Percentiles rank a stretch among this genome's conserved stretches.
Conservation (phyloP, 225 moss, liverwort and hornwort species). For the Bryum argenteum region DNA sequence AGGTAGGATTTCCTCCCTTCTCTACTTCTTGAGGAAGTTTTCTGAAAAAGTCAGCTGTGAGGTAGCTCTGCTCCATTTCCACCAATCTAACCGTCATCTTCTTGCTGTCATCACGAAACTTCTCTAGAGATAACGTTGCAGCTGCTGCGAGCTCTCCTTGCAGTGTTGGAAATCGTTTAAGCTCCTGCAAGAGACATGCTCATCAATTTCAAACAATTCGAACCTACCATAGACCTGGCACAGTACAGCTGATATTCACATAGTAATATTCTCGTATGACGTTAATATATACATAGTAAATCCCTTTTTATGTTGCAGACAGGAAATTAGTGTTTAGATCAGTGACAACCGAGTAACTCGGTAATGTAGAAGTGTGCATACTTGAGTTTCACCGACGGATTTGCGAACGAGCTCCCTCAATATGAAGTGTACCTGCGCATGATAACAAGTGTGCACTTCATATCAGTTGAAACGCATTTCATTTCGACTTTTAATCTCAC, state of each 20-base stretch:
- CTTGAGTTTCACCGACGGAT: slow-evolving; percentile 72
- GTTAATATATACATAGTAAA: neutral
- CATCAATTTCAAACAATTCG: neutral
- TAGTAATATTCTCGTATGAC: neutral
- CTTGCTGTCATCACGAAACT: slow-evolving; percentile 79
- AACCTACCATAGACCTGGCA: neutral
- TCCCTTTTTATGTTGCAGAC: neutral
- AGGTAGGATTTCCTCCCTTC: slow-evolving; percentile 63
- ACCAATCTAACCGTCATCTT: slow-evolving; percentile 75
- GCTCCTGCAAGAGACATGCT: slow-evolving; percentile 35
- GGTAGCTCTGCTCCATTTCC: slow-evolving; percentile 88
- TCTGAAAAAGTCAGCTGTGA: slow-evolving; percentile 84
- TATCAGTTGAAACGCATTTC: neutral
- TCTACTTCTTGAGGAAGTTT: slow-evolving; percentile 87
- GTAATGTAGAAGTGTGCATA: slow-evolving; percentile 16
- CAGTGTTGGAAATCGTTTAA: slow-evolving; percentile 58
- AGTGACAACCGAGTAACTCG: neutral
- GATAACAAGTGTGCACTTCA: slow-evolving; percentile 13
- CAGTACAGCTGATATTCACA: too few species aligned
- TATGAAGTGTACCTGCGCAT: slow-evolving; percentile 79
- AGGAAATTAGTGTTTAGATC: neutral
- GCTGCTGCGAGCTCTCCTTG: slow-evolving; percentile 60
- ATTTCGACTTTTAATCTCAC: neutral
- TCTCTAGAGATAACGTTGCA: slow-evolving; percentile 54
- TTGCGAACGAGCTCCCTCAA: slow-evolving; percentile 81